These are phyloP conservation scores for Begonia loranthoides DNA, from an alignment of 306 rosid genomes.

Conservation along the genomic window DNA sequence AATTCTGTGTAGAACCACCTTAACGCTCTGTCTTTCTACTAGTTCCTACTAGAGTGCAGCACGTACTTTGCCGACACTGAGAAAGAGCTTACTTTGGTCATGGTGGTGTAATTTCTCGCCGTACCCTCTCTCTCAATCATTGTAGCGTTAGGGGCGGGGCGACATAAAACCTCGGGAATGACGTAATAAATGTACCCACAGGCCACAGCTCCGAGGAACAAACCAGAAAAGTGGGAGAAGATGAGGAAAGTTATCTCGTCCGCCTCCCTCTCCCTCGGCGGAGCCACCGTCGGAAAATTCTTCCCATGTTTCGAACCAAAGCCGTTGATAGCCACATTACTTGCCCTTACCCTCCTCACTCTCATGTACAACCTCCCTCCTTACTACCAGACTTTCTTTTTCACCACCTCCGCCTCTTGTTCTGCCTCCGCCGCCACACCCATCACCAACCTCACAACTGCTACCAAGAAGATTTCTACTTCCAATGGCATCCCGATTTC, in stretches of 20 bases:
- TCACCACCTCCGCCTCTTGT: conserved; percentile 16
- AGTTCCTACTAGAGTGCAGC: too few relatives aligned
- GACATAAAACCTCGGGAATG: too few relatives aligned
- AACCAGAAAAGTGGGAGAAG: too few relatives aligned
- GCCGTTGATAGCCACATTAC: conserved; percentile 15
- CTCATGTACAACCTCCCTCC: conserved; percentile 28
- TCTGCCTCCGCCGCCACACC: not conserved
- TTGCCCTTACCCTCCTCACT: conserved; percentile 18
- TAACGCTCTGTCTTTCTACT: too few relatives aligned
- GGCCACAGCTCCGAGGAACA: too few relatives aligned
- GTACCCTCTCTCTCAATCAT: too few relatives aligned
- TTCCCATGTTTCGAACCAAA: conserved; percentile 17
- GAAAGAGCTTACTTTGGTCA: too few relatives aligned
- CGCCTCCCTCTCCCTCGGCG: conserved; percentile 8
- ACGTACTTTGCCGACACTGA: too few relatives aligned
- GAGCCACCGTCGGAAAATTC: conserved; percentile 5
- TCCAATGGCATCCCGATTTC: not conserved
- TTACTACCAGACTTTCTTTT: conserved; percentile 25
- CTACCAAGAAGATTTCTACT: not conserved
- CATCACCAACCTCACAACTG: not conserved
- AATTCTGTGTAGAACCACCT: too few relatives aligned
- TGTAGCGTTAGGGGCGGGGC: too few relatives aligned
- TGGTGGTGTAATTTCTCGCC: too few relatives aligned
- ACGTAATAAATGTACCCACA: too few relatives aligned
- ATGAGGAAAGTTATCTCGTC: conserved; percentile 17